Percentiles rank a stretch among this genome's conserved stretches.
These are phyloP conservation scores for Colletotrichum paranaense DNA, from an alignment of 2,329 filamentous ascomycete genomes.

Conservation along the genomic window DNA sequence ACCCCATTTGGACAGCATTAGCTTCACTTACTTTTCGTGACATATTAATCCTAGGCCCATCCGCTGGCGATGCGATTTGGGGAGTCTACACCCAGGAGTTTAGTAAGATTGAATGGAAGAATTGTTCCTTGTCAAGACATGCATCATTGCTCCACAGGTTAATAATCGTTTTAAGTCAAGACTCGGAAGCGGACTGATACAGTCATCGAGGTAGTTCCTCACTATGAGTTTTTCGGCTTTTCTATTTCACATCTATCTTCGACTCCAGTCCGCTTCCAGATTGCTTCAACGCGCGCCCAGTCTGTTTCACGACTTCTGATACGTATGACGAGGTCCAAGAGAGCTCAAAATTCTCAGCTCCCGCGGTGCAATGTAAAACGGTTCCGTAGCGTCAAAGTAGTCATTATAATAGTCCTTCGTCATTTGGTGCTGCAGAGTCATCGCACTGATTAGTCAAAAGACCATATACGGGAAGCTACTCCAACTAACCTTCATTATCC, in stretches of 20 bases:
- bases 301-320: not conserved
- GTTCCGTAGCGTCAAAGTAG: conserved; percentile 32
- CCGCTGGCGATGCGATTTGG: too few species aligned
- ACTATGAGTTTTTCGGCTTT: too few species aligned
- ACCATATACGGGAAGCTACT: accelerated
- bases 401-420: conserved; percentile 30
- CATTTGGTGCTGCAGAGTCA: conserved; percentile 21
- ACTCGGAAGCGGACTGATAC: too few species aligned
- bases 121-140: too few species aligned
- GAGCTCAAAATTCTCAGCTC: conserved; percentile 26
- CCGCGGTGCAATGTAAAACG: conserved; percentile 17
- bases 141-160: too few species aligned
- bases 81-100: too few species aligned
- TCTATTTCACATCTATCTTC: not conserved
- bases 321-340: conserved; percentile 19
- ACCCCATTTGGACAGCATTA: too few species aligned
- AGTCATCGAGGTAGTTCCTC: too few species aligned
- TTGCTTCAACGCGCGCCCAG: not conserved
- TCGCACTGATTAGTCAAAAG: not conserved
- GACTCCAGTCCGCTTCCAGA: not conserved
- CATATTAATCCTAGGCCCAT: too few species aligned
- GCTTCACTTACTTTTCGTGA: too few species aligned
- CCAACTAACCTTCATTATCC: conserved; percentile 27
- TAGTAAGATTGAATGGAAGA: too few species aligned
- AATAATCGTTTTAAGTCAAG: too few species aligned